Evolutionary conservation across 2,329 filamentous ascomycete genomes (phyloP).

Genomic region (Paracorniculantispora psalliotae): DNA sequence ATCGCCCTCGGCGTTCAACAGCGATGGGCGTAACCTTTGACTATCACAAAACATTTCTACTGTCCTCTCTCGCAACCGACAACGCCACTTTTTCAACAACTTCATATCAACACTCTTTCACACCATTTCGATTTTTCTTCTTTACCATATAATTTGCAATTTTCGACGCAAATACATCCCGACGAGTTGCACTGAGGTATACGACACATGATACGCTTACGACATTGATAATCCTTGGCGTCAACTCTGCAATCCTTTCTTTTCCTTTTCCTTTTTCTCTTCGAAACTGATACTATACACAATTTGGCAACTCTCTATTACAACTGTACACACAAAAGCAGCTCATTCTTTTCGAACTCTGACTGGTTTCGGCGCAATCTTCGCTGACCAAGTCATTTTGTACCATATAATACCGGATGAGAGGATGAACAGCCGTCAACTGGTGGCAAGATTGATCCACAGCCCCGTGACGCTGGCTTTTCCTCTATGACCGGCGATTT

Average conservation of each 20-base stretch:
- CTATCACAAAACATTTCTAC: no score
- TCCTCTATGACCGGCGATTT: background rate
- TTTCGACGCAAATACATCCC: background rate
- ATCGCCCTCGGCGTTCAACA: constrained; percentile 48
- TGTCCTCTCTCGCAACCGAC: background rate
- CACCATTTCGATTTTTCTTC: background rate
- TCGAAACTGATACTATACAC: background rate
- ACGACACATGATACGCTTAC: constrained; percentile 3
- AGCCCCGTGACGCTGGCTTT: background rate
- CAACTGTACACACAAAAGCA: constrained; percentile 1
- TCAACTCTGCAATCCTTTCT: constrained; percentile 5
- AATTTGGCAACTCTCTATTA: background rate
- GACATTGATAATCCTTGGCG: background rate
- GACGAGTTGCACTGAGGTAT: background rate
- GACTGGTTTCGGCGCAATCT: background rate
- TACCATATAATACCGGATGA: constrained; percentile 6
- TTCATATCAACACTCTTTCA: background rate
- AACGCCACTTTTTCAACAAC: background rate
- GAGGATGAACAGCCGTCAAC: background rate
- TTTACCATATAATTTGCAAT: background rate
- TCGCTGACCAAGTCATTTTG: background rate
- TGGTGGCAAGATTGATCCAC: background rate
- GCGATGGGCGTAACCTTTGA: constrained; percentile 36
- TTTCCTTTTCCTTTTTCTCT: background rate
- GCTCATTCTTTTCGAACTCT: background rate